Base-by-base conservation (phyloP, 768 basidiomycete genomes). In the Tricholoma hemisulphureum region DNA sequence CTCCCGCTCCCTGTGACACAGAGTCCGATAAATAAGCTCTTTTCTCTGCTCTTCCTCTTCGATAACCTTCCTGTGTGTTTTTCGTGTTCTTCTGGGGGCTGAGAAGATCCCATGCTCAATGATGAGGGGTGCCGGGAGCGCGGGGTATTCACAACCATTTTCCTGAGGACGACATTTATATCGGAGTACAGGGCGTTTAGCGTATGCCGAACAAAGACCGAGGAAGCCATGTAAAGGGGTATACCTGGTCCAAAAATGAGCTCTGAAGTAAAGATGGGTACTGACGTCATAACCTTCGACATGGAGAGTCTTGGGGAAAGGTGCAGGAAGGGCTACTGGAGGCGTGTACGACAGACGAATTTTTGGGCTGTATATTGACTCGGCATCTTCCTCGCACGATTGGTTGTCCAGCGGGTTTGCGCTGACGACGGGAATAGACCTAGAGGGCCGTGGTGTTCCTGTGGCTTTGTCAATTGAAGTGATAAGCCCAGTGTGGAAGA, bases 151-250 rank as follows among this genome's bases (percentile, higher is more conserved):
- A 81, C 72, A 0, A 72, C 67, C 46, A 86, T 69, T 64, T 81
- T 86, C 20, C 75, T 76, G 37, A 89, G 69, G 35, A 77, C 76
- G 34, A 93, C 81, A 3, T 65, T 70, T 32, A 90, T 72, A 66
- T 90, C 84, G 10, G 85, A 80, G 67, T 90, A 91, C 14, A 92
- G 69, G 11, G 91, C 85, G 65, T 84, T 88, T 67, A 93, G 80
- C 4, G 90, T 88, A 60, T 88, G 89, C 18, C 87, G 80, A 18
- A 91, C 72, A 60, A 91, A 82, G 2, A 80, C 80, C 2, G 88
- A 83, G 0, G 88, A 89, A 1, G 87, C 81, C 58, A 85, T 77
- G 70, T 92, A 93, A 28, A 92, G 63, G 7, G 86, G 83, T 3
- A 89, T 68, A n/a, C 91, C 89, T 90, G 61, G 16, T 9, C 24